Base-by-base conservation (phyloP, 257 asterid genomes). In the Linaria vulgaris region DNA sequence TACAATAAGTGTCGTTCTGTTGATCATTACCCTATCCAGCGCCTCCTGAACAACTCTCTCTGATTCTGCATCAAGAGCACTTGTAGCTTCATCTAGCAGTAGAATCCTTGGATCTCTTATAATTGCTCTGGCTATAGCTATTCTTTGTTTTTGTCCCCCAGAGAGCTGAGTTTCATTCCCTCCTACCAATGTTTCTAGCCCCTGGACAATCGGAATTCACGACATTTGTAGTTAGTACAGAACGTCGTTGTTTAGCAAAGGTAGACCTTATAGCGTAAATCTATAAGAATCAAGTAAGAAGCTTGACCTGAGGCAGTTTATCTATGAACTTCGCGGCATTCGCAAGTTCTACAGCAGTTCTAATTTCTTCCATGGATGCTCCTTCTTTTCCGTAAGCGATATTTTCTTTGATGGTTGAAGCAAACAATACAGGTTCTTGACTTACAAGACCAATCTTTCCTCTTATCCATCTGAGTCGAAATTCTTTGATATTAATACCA, bases 31-130 rank as follows among this genome's bases (percentile, higher is more conserved):
- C 37, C 75, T 68, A 43, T 74, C 82, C 2, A 84, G 72, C 1
- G 87, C 83, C 55, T 79, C 83, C 56, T 76, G 85, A 24, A 84
- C 85, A 4, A 39, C 16, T 57, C 77, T 76, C 67, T 84, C 91
- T 0, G 85, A 81, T 45, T 75, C 80, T 10, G 78, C 77, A 72
- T 84, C 91, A 34, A 83, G 81, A 22, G 90, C 84, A 43, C 86
- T 80, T 6, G 90, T 83, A 12, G 90, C 90, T 72, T 83, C 90
- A 30, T 83, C 90, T 0, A 83, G 78, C 47, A 83, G 90, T 16
- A 80, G 63, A 51, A 83, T 71, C 59, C 72, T 69, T 0, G 86
- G 90, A 61, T 80, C 79, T 74, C 67, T 83, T 0, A 83, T 58
- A 46, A 83, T 76, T 0, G 90, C 90, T 68, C 90, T 64, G 3